Evolutionary conservation across 2,329 filamentous ascomycete genomes (phyloP), one percentile per base, ranked within the genome.

Genomic region (Cryphonectria carpinicola): DNA sequence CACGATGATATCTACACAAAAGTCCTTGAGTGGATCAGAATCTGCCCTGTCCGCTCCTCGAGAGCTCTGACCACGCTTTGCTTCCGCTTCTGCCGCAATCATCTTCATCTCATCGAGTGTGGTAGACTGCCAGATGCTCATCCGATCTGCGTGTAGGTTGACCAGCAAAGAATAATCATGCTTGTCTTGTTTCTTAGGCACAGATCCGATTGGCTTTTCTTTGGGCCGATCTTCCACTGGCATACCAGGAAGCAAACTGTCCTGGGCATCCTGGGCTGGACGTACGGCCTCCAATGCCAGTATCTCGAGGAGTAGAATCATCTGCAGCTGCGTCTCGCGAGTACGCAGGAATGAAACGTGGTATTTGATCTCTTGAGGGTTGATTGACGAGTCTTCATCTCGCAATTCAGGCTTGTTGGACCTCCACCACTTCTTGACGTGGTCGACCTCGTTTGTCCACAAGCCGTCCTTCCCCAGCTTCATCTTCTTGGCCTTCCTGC

Each of bases 61-160:
- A 2, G 79, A 78, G 58, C 81, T 81, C 2, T 74, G 73, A 1
- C 78, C 75, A 6, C 78, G 74, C 3, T 76, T 77, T 3, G 78
- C 73, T 72, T 88, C 86, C 0, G 85, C 83, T 68, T 87, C 85
- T 61, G 85, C 84, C 22, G 86, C 75, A 19, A 87, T 76, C 52
- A 72, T 71, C 32, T 84, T 81, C 71, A 86, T 79, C 68, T 89
- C 87, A 73, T 92, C 88, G 32, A 89, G 82, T 49, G 90, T 89
- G 10, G 93, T 90, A 4, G 92, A 93, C 77, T 95, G 92, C 93
- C 93, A 95, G 71, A 96, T 96, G 76, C 91, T 93, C 35, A 96
- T 82, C 63, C 92, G 89, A 79, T 96, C 93, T 10, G 93, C 88
- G 66, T 94, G 87, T 0, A 94, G 84, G 76, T 95, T 93, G 5